Evolutionary conservation across 2,329 filamentous ascomycete genomes (phyloP), one percentile per base, ranked within the genome.

Genomic region (Dothideomycetidae sp.): DNA sequence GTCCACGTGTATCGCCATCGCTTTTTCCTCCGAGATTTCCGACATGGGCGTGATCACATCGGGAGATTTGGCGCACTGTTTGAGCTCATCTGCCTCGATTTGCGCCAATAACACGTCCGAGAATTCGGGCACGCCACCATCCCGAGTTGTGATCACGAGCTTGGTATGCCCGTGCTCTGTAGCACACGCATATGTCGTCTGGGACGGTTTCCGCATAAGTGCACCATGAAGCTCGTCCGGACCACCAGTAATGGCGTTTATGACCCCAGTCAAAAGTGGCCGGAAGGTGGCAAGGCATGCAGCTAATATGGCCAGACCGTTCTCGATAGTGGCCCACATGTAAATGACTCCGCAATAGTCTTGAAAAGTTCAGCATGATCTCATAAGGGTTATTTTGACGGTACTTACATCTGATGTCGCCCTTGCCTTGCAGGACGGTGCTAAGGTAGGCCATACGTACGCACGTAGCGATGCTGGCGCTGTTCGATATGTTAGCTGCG

Each of bases 281-380:
- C 36, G 36, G 13, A 32, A 38, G 29, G 29, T 33, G 7, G 36
- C 36, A 10, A 38, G 18, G 14, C 30, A 38, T 9, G 29, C 29
- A 10, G 30, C 36, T 4, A 18, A 13, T 9, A 38, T 28, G 16
- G 36, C 36, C 28, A 38, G 15, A 5, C 18, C 30, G 11, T 38
- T 32, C 18, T 38, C 36, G 16, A 38, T 38, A 3, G 29, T 26
- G 10, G 36, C 10, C 29, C 36, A 38, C 30, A 38, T 38, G 30
- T 38, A 33, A 13, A 38, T 32, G 3, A 38, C 26, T 10, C 28
- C 36, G 16, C 30, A 38, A 10, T 23, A 16, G 13, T 32, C 36
- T 38, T 14, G 15, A 13, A 31, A 5, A 10, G 23, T 18, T 16
- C 3, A 18, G 3, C 13, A 11, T 13, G 10, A 2, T 10, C 3